A percentile compares a stretch with the other conserved stretches of the same genome.
These are phyloP conservation scores for Penicillium crustosum DNA, from an alignment of 2,329 filamentous ascomycete species.

Conservation along the genomic window DNA sequence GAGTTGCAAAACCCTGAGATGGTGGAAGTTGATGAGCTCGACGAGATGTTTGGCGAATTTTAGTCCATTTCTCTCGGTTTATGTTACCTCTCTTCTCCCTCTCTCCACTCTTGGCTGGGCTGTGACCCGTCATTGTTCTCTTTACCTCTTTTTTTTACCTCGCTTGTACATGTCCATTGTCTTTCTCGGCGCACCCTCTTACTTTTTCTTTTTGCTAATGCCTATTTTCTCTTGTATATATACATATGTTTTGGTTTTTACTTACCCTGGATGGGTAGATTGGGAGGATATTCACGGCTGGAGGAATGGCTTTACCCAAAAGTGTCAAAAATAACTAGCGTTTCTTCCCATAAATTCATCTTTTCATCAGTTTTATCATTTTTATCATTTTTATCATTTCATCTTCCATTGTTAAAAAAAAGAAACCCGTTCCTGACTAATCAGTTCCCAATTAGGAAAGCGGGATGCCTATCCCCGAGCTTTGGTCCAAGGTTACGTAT, in stretches of 20 bases:
- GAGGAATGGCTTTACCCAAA: constrained; percentile 15
- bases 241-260: constrained; percentile 20
- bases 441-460: not conserved
- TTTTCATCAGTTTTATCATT: not conserved
- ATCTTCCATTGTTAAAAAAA: too few relatives aligned
- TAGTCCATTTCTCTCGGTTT: constrained; percentile 41
- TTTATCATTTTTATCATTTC: not conserved
- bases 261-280: constrained; percentile 26
- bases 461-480: not conserved
- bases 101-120: constrained; percentile 22
- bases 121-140: constrained; percentile 17
- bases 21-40: constrained; percentile 89
- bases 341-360: constrained; percentile 8
- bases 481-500: not conserved
- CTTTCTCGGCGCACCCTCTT: constrained; percentile 13
- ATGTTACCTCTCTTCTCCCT: constrained; percentile 6
- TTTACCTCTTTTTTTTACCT: constrained; percentile 6
- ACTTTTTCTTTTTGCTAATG: constrained; percentile 15
- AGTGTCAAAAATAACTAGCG: constrained; percentile 16
- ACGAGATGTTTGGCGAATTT: constrained; percentile 77
- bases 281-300: constrained; percentile 12
- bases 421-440: not conserved
- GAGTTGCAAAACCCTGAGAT: constrained; percentile 74
- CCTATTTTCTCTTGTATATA: constrained; percentile 27
- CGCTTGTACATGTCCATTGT: constrained; percentile 24